phyloP scores from a whole-genome alignment of 176 grass and related monocot genomes.

The Rhynchospora tenuis region DNA sequence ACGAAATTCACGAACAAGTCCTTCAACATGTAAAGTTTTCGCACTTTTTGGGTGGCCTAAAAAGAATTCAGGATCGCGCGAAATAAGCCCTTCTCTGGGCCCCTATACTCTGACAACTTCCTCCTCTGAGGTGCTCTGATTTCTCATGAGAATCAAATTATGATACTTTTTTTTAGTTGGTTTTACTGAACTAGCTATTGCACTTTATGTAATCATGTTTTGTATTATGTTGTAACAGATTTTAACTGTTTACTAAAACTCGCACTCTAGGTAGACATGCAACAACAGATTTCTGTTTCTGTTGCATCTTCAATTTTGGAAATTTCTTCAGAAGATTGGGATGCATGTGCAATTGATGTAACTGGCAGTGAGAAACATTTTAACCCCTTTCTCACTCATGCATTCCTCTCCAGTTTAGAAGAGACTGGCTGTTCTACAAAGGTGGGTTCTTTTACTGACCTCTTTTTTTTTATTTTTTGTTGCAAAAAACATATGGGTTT shows the following conservation, averaged over 20 bases:
- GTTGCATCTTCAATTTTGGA: constrained; percentile 73
- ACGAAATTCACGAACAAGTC: not conserved
- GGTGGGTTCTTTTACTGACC: constrained; percentile 29
- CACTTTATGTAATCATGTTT: not conserved
- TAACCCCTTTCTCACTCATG: constrained; percentile 85
- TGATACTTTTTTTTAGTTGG: not conserved
- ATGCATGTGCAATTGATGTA: constrained; percentile 72
- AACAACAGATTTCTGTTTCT: constrained; percentile 18
- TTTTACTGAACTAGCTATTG: not conserved
- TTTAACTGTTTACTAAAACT: not conserved
- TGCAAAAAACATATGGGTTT: not conserved
- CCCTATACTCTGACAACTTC: constrained; percentile 53
- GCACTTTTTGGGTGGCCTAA: constrained; percentile 65
- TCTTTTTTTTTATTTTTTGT: not conserved
- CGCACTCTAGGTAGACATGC: not conserved
- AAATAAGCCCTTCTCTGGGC: constrained; percentile 58
- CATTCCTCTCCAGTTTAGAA: constrained; percentile 92
- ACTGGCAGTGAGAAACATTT: constrained; percentile 37
- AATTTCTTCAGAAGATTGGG: constrained; percentile 69
- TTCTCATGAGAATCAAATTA: constrained; percentile 11
- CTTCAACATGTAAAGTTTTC: constrained; percentile 37
- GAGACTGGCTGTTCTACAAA: constrained; percentile 77
- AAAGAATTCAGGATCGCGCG: constrained; percentile 25
- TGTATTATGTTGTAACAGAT: not conserved
- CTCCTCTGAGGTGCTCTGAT: constrained; percentile 60